phyloP scores from a whole-genome alignment of 805 yeast species.

The Saccharomycopsis sp. region DNA sequence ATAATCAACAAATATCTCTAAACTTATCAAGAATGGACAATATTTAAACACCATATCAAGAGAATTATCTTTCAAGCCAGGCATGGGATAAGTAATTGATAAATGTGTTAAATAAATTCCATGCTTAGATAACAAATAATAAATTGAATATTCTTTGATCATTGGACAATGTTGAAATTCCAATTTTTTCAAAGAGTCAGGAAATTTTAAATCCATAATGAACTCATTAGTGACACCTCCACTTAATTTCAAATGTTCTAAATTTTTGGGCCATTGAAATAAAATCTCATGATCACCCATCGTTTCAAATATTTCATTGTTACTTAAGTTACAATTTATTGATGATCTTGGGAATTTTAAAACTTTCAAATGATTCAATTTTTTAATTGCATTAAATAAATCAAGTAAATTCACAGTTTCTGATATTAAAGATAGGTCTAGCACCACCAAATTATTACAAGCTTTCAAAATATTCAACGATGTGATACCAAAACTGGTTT shows the following conservation, averaged over 20 bases:
- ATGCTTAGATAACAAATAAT: conserved; percentile 49
- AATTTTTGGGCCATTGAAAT: conserved; percentile 69
- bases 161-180: conserved; percentile 87
- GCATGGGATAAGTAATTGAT: conserved; percentile 83
- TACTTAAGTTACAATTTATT: conserved; percentile 40
- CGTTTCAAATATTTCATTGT: conserved; percentile 25
- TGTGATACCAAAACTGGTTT: conserved; percentile 87
- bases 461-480: conserved; percentile 76
- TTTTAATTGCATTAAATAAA: conserved; percentile 65
- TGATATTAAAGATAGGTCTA: conserved; percentile 81
- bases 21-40: conserved; percentile 63
- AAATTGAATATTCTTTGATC: conserved; percentile 58
- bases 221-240: conserved; percentile 89
- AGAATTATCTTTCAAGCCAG: conserved; percentile 59
- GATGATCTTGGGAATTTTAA: conserved; percentile 88
- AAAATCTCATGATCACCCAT: conserved; percentile 31
- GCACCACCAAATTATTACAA: conserved; percentile 54
- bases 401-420: conserved; percentile 83
- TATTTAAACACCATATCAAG: conserved; percentile 65
- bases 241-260: conserved; percentile 66
- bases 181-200: conserved; percentile 58
- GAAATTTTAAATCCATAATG: conserved; percentile 62
- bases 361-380: conserved; percentile 56
- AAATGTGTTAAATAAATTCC: conserved; percentile 62
- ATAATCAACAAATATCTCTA: conserved; percentile 78